A percentile compares a stretch with the other conserved stretches of the same genome.
Evolutionary conservation across 2,329 filamentous ascomycete species (phyloP).

Genomic region (Trichoderma guizhouense): DNA sequence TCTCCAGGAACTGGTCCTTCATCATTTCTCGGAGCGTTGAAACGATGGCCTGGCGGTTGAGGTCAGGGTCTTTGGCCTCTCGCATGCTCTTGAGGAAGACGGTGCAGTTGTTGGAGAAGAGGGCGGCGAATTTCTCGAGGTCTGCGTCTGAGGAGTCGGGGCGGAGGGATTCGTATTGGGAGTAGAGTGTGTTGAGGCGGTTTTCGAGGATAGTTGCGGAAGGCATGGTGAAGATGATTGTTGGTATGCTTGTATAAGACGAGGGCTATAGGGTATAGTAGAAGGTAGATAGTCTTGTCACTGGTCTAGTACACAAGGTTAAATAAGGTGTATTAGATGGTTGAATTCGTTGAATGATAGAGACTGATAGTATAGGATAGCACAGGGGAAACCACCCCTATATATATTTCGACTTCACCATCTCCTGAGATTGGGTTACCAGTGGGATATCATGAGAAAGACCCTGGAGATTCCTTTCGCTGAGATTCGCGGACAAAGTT

Average conservation of each 20-base stretch:
- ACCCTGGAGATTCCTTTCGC: not conserved
- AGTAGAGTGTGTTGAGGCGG: not conserved
- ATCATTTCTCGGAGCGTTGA: not conserved
- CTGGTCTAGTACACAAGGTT: not conserved
- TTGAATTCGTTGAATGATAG: not conserved
- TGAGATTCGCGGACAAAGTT: not conserved
- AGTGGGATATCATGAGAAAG: not conserved
- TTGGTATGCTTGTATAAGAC: not conserved
- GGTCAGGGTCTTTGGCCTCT: not conserved
- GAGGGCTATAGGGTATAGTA: no score
- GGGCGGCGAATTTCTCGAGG: not conserved
- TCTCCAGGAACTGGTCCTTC: not conserved
- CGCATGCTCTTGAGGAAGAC: constrained; percentile 3
- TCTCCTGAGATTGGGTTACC: not conserved
- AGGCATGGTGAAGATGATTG: not conserved
- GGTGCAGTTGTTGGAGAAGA: not conserved
- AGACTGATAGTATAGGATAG: not conserved
- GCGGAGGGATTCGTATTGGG: not conserved
- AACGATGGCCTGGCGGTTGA: not conserved
- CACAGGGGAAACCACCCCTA: not conserved
- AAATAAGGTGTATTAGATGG: not conserved
- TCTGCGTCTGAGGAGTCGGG: not conserved
- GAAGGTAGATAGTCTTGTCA: not conserved
- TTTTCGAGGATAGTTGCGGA: not conserved
- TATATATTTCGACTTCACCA: not conserved